Evolutionary conservation across 1,284 basidiomycete species (phyloP).

Genomic region (Trichosporon faecale): DNA sequence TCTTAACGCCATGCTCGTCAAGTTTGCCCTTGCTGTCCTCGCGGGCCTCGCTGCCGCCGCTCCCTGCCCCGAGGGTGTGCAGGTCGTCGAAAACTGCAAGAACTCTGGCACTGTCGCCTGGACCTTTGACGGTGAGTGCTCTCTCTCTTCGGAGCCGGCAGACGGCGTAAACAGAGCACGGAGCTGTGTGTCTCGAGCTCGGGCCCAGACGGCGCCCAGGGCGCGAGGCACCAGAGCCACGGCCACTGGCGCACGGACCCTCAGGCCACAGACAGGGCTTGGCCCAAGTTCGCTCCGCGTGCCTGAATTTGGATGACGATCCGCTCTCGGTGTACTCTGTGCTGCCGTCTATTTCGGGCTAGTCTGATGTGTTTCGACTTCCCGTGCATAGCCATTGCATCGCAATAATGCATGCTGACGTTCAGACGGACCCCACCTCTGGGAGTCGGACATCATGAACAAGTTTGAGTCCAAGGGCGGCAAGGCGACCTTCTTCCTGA

Average conservation of each 20-base stretch:
- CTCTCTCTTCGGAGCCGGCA: not conserved
- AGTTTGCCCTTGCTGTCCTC: constrained; percentile 25
- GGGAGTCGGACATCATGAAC: constrained; percentile 53
- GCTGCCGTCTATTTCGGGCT: not conserved
- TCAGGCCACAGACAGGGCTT: not conserved
- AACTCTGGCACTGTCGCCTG: constrained; percentile 50
- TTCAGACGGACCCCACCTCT: constrained; percentile 56
- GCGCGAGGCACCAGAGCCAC: not conserved
- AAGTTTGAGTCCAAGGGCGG: constrained; percentile 53
- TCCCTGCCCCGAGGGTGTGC: constrained; percentile 19
- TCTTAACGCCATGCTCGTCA: constrained; percentile 14
- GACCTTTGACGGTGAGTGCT: constrained; percentile 56
- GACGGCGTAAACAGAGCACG: not conserved
- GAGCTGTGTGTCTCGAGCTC: not conserved
- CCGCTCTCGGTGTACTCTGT: not conserved
- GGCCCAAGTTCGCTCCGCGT: not conserved
- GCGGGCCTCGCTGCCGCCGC: constrained; percentile 22
- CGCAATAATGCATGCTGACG: constrained; percentile 19
- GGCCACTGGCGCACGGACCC: not conserved
- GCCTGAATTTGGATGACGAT: constrained; percentile 6
- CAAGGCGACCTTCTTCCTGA: constrained; percentile 62
- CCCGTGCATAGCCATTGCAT: no score
- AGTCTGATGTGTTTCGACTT: not conserved
- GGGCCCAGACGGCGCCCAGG: not conserved
- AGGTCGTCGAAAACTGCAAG: constrained; percentile 43